Conservation (phyloP, 164 flowering plant species). For the Sextonia rubra region DNA sequence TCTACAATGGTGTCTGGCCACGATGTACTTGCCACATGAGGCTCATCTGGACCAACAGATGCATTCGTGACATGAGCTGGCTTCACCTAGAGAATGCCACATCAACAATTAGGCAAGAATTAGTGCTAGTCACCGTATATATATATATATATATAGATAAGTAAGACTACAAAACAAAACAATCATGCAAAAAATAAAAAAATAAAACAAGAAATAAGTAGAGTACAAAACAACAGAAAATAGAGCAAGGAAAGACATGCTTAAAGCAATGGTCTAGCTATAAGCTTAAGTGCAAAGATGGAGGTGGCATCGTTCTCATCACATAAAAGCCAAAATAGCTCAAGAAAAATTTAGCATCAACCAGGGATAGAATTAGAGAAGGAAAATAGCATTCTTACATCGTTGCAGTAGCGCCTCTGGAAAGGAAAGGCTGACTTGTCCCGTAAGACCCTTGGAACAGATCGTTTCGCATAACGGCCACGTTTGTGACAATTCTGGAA, state of each 20-base stretch:
- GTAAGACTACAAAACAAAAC: too few species aligned
- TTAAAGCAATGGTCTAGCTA: too few species aligned
- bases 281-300: too few species aligned
- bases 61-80: conserved; percentile 45
- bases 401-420: conserved; percentile 19
- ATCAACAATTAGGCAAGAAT: conserved; percentile 4
- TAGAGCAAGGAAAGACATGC: too few species aligned
- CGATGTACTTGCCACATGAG: conserved; percentile 87
- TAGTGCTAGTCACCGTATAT: neutral
- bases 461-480: conserved; percentile 12
- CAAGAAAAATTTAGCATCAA: too few species aligned
- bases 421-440: conserved; percentile 47
- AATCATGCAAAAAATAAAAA: too few species aligned
- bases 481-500: conserved; percentile 23
- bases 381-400: conserved; percentile 35
- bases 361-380: too few species aligned
- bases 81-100: conserved; percentile 32
- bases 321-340: too few species aligned
- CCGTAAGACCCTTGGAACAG: conserved; percentile 29
- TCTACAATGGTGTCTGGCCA: conserved; percentile 76
- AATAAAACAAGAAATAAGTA: too few species aligned
- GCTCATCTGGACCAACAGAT: conserved; percentile 95
- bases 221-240: too few species aligned
- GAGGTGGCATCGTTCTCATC: too few species aligned
- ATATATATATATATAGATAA: too few species aligned